These are phyloP conservation scores for Lipomyces kockii DNA, from an alignment of 805 yeast species.

Conservation along the genomic window DNA sequence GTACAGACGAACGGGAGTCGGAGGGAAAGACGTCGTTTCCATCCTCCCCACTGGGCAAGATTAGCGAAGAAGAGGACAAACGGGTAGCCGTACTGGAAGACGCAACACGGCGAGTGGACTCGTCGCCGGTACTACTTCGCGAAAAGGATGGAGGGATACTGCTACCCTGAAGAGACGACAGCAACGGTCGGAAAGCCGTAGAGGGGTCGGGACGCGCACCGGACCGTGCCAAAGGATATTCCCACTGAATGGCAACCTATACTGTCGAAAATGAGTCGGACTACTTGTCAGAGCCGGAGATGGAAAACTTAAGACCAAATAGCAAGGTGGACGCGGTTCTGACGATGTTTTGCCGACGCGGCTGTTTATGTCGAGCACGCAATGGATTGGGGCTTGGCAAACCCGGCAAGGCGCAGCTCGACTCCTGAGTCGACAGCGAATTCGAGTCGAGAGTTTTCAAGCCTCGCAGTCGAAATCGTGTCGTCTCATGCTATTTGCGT, in stretches of 20 bases:
- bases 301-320: neutral
- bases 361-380: neutral
- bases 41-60: neutral
- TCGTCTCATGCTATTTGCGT: no score
- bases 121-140: neutral
- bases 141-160: neutral
- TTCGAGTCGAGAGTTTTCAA: no score
- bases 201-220: neutral
- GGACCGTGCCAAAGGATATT: neutral
- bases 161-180: neutral
- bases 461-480: no score
- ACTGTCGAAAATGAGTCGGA: neutral
- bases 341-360: neutral
- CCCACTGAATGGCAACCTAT: neutral
- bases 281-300: neutral
- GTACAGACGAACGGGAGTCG: neutral
- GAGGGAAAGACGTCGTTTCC: neutral
- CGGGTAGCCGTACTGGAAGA: neutral
- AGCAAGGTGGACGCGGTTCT: neutral
- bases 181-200: neutral
- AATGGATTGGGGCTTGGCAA: no score
- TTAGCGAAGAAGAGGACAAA: neutral
- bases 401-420: no score
- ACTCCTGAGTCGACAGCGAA: no score
- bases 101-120: neutral